These are phyloP conservation scores for Nadsonia commutata DNA, from an alignment of 1,139 yeast genomes.

Conservation along the genomic window DNA sequence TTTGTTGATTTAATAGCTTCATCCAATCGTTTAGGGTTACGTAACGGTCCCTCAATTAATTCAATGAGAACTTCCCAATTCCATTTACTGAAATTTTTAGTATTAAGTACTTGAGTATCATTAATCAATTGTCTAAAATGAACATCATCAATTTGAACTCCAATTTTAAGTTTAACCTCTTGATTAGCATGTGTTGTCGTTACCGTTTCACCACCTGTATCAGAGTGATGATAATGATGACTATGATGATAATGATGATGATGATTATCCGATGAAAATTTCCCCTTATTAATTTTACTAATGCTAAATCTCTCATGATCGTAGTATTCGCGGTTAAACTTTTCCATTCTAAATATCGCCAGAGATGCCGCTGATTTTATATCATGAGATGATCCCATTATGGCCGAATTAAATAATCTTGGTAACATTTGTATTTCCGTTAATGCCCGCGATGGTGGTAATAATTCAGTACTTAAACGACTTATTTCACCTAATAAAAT, in stretches of 20 bases:
- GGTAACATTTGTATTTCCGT: constrained; percentile 19
- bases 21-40: constrained; percentile 57
- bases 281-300: too few species aligned
- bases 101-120: constrained; percentile 56
- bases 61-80: constrained; percentile 63
- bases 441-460: constrained; percentile 29
- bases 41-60: constrained; percentile 65
- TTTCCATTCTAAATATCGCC: constrained; percentile 27
- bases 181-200: too few species aligned
- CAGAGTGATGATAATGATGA: not conserved
- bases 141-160: constrained; percentile 49
- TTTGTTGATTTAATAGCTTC: constrained; percentile 71
- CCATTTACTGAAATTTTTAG: constrained; percentile 78
- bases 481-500: constrained; percentile 48
- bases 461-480: constrained; percentile 36
- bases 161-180: constrained; percentile 33
- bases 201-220: not conserved
- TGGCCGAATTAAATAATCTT: constrained; percentile 20
- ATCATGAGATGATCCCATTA: constrained; percentile 6
- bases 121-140: constrained; percentile 53
- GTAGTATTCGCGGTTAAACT: too few species aligned
- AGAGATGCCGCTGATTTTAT: constrained; percentile 16
- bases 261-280: too few species aligned
- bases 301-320: too few species aligned
- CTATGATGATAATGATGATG: too few species aligned